Conservation (phyloP, 2,329 filamentous ascomycete genomes). For the Thermothelomyces thermophilus region DNA sequence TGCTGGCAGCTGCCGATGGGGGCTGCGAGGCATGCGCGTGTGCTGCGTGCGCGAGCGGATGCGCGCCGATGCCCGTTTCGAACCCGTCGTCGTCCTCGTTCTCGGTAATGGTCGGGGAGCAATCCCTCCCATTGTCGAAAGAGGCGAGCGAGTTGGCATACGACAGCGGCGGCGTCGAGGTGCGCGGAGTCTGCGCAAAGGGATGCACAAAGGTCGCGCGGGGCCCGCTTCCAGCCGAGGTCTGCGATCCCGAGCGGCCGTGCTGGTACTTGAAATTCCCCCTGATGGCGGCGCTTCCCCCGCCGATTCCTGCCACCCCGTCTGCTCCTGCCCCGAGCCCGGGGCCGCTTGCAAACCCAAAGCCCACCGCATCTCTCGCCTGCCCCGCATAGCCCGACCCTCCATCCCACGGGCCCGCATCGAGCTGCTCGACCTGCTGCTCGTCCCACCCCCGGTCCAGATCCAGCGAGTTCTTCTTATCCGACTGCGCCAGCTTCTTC, state of each 20-base stretch:
- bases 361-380: constrained; percentile 42
- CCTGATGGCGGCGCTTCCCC: constrained; percentile 20
- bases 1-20: constrained; percentile 24
- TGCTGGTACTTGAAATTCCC: constrained; percentile 42
- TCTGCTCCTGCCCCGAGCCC: constrained; percentile 13
- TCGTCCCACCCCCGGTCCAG: constrained; percentile 55
- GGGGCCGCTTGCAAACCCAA: constrained; percentile 26
- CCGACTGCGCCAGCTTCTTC: constrained; percentile 52
- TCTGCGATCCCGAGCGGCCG: constrained; percentile 43
- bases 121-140: constrained; percentile 46
- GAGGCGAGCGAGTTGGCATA: constrained; percentile 52
- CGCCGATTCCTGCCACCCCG: constrained; percentile 13
- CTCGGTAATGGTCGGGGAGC: constrained; percentile 50
- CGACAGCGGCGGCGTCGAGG: constrained; percentile 52
- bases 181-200: constrained; percentile 57
- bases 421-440: constrained; percentile 27
- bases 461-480: constrained; percentile 58
- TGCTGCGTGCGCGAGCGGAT: not conserved
- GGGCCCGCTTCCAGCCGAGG: constrained; percentile 39
- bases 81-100: constrained; percentile 26
- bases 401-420: constrained; percentile 29
- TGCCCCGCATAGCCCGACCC: constrained; percentile 22
- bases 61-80: constrained; percentile 1
- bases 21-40: constrained; percentile 18
- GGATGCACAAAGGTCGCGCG: constrained; percentile 54